phyloP scores from a whole-genome alignment of 768 basidiomycete species.

The Tricholoma sp. region DNA sequence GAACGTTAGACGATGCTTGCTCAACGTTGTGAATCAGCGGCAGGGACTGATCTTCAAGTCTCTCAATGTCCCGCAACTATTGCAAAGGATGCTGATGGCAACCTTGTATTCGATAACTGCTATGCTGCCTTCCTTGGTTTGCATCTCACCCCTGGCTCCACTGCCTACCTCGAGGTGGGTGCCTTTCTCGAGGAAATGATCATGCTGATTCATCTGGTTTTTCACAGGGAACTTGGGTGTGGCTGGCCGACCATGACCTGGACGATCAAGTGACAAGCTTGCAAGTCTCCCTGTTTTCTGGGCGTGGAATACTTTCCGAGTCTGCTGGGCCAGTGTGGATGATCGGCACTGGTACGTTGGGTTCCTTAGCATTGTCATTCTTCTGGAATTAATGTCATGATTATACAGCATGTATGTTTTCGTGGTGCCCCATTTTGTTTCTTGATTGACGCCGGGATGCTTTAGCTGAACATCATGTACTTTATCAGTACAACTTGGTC shows the following conservation, averaged over 20 bases:
- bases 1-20: neutral
- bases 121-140: slow-evolving; percentile 62
- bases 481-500: slow-evolving; percentile 67
- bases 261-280: slow-evolving; percentile 40
- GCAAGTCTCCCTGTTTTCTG: slow-evolving; percentile 56
- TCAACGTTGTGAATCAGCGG: slow-evolving; percentile 26
- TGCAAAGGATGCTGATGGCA: slow-evolving; percentile 18
- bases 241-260: slow-evolving; percentile 77
- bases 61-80: slow-evolving; percentile 36
- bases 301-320: slow-evolving; percentile 70
- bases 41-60: slow-evolving; percentile 50
- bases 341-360: slow-evolving; percentile 58
- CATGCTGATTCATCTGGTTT: neutral
- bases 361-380: neutral
- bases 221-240: slow-evolving; percentile 66
- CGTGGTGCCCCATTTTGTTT: too few relatives aligned
- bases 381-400: neutral
- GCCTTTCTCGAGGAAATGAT: neutral
- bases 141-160: slow-evolving; percentile 52
- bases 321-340: slow-evolving; percentile 77
- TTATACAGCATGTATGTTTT: slow-evolving; percentile 18
- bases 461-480: slow-evolving; percentile 58
- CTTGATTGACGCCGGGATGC: slow-evolving; percentile 2
- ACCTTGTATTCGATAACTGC: slow-evolving; percentile 40
- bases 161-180: slow-evolving; percentile 59